These are phyloP conservation scores for Boletus speciosus DNA, from an alignment of 768 basidiomycete genomes.

Conservation along the genomic window DNA sequence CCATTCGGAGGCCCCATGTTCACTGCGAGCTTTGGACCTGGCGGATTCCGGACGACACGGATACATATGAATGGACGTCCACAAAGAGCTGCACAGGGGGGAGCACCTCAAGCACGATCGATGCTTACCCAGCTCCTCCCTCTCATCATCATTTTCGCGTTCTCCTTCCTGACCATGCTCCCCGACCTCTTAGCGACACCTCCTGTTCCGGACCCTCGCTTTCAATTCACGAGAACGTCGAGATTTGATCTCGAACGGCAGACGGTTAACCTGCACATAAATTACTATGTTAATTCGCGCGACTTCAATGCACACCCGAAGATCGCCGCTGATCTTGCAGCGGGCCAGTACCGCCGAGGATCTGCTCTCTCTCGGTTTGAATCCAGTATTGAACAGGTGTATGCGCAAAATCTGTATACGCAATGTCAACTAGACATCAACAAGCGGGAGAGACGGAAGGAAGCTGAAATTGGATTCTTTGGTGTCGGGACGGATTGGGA, in stretches of 20 bases:
- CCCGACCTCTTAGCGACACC: constrained; percentile 71
- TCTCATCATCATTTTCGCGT: constrained; percentile 75
- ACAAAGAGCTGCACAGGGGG: constrained; percentile 34
- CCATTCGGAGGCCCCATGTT: constrained; percentile 56
- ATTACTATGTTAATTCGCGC: constrained; percentile 77
- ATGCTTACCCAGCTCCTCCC: constrained; percentile 77
- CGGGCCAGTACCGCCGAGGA: constrained; percentile 32
- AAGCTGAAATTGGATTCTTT: constrained; percentile 81
- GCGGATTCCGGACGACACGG: constrained; percentile 75
- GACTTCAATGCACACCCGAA: constrained; percentile 76
- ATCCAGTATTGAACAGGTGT: constrained; percentile 67
- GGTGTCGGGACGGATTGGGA: constrained; percentile 93
- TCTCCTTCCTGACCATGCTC: constrained; percentile 79
- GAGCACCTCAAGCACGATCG: constrained; percentile 49
- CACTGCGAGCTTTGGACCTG: constrained; percentile 72
- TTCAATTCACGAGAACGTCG: constrained; percentile 60
- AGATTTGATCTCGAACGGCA: constrained; percentile 67
- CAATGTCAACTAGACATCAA: constrained; percentile 72
- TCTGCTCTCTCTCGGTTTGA: constrained; percentile 61
- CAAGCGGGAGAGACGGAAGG: constrained; percentile 63
- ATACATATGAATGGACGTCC: constrained; percentile 41
- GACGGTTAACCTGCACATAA: constrained; percentile 66
- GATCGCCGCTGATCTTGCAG: constrained; percentile 68
- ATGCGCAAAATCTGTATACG: constrained; percentile 64
- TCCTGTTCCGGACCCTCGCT: constrained; percentile 73